Conservation (phyloP, 2,329 filamentous ascomycete species). For the Gremmenia infestans region DNA sequence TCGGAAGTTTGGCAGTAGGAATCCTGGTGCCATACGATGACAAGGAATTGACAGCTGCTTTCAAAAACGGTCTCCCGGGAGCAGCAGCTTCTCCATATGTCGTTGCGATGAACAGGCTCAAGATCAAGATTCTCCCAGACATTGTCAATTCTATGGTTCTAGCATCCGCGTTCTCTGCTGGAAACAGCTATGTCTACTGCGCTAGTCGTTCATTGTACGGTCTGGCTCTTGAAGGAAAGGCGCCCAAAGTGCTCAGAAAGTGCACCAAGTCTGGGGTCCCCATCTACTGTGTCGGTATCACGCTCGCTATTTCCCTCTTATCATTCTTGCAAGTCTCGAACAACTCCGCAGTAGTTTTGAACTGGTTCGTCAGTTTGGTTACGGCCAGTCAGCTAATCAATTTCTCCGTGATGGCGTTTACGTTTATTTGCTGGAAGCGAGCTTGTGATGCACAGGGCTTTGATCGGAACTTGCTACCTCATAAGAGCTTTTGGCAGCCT, state of each 20-base stretch:
- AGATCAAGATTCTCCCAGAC: slow-evolving; percentile 50
- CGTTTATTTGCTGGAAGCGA: slow-evolving; percentile 54
- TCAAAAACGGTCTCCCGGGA: slow-evolving; percentile 37
- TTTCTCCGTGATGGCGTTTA: slow-evolving; percentile 48
- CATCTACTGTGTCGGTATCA: slow-evolving; percentile 52
- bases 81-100: slow-evolving; percentile 39
- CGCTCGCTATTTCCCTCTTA: slow-evolving; percentile 53
- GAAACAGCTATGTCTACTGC: slow-evolving; percentile 46
- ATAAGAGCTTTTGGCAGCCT: slow-evolving; percentile 49
- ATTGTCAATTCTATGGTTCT: slow-evolving; percentile 58
- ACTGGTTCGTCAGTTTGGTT: slow-evolving; percentile 57
- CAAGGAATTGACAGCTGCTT: slow-evolving; percentile 46
- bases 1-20: slow-evolving; percentile 60
- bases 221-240: slow-evolving; percentile 45
- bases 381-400: slow-evolving; percentile 49
- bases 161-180: slow-evolving; percentile 48
- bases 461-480: slow-evolving; percentile 40
- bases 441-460: slow-evolving; percentile 43
- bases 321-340: slow-evolving; percentile 57
- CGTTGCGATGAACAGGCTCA: slow-evolving; percentile 55
- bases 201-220: slow-evolving; percentile 50
- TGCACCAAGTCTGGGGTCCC: slow-evolving; percentile 52
- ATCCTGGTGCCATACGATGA: slow-evolving; percentile 63
- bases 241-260: slow-evolving; percentile 41
- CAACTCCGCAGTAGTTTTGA: slow-evolving; percentile 50